These are phyloP conservation scores for Xylariaceae sp. DNA, from an alignment of 2,329 filamentous ascomycete species.

Conservation along the genomic window DNA sequence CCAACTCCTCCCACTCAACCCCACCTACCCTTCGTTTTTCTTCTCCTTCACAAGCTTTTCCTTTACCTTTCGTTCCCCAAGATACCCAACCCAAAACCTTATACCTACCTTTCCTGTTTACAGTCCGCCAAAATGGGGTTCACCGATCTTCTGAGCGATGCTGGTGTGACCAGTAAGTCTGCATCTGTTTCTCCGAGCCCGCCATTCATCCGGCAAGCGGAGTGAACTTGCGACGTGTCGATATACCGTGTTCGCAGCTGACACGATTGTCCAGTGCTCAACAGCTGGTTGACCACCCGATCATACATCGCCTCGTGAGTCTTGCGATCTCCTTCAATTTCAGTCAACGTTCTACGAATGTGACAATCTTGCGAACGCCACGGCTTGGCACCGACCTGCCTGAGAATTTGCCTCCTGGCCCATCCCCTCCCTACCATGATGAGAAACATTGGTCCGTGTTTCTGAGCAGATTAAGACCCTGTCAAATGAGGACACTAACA, in stretches of 20 bases:
- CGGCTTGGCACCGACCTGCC: slow-evolving; percentile 11
- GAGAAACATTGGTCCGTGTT: slow-evolving; percentile 80
- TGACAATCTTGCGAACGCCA: slow-evolving; percentile 5
- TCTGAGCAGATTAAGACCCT: slow-evolving; percentile 77
- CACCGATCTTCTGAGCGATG: slow-evolving; percentile 53
- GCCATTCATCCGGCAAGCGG: not conserved
- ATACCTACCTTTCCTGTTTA: slow-evolving; percentile 13
- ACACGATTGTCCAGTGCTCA: slow-evolving; percentile 36
- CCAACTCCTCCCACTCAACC: slow-evolving; percentile 18
- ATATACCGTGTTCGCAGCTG: slow-evolving; percentile 7
- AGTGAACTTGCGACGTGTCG: not conserved
- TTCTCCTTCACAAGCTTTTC: slow-evolving; percentile 22
- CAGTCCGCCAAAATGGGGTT: slow-evolving; percentile 50
- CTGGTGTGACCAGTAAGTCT: slow-evolving; percentile 47
- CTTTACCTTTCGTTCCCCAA: slow-evolving; percentile 18
- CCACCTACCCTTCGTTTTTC: slow-evolving; percentile 21
- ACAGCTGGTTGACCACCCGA: slow-evolving; percentile 60
- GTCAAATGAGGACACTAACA: slow-evolving; percentile 40
- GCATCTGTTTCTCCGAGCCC: not conserved
- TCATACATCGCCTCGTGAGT: slow-evolving; percentile 72
- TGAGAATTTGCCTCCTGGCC: slow-evolving; percentile 1
- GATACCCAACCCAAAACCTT: slow-evolving; percentile 24
- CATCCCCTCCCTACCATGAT: slow-evolving; percentile 47
- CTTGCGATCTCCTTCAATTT: slow-evolving; percentile 2
- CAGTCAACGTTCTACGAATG: slow-evolving; percentile 8